phyloP scores from a whole-genome alignment of 2,329 filamentous ascomycete species.

The Raffaelea albimanens region DNA sequence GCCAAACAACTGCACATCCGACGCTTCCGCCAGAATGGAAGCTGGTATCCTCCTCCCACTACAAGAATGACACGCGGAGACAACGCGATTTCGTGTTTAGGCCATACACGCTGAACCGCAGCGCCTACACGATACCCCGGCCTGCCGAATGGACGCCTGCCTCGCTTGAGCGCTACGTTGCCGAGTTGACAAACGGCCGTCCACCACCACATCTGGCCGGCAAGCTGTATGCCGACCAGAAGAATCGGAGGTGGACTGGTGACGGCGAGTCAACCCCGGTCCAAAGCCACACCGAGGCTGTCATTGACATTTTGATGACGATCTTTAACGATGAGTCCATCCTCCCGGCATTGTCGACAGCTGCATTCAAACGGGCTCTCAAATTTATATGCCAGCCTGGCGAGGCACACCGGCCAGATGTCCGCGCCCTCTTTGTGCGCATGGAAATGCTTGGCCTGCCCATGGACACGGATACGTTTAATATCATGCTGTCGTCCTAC shows the following conservation, averaged over 20 bases:
- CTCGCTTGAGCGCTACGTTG: conserved; percentile 32
- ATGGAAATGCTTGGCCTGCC: conserved; percentile 27
- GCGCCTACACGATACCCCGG: conserved; percentile 28
- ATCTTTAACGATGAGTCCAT: conserved; percentile 28
- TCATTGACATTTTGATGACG: conserved; percentile 26
- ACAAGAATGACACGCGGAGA: conserved; percentile 1
- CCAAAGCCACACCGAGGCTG: conserved; percentile 23
- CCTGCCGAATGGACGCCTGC: conserved; percentile 31
- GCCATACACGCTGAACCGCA: conserved; percentile 13
- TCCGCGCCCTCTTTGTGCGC: conserved; percentile 25
- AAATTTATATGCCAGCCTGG: conserved; percentile 25
- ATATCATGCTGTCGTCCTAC: conserved; percentile 34
- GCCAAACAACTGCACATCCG: not conserved
- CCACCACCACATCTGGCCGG: conserved; percentile 23
- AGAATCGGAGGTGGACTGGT: no score
- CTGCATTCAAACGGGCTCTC: conserved; percentile 34
- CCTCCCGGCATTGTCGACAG: conserved; percentile 24
- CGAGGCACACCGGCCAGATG: conserved; percentile 16
- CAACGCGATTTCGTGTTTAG: conserved; percentile 7
- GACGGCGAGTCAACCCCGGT: no score
- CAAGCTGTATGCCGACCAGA: no score
- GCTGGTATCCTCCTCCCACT: conserved; percentile 6
- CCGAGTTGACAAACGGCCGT: conserved; percentile 27
- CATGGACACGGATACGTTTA: conserved; percentile 37
- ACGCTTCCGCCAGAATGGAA: not conserved